Evolutionary conservation across 192 early-diverging fungal genomes (phyloP).

Genomic region (Oehlia diaphana): DNA sequence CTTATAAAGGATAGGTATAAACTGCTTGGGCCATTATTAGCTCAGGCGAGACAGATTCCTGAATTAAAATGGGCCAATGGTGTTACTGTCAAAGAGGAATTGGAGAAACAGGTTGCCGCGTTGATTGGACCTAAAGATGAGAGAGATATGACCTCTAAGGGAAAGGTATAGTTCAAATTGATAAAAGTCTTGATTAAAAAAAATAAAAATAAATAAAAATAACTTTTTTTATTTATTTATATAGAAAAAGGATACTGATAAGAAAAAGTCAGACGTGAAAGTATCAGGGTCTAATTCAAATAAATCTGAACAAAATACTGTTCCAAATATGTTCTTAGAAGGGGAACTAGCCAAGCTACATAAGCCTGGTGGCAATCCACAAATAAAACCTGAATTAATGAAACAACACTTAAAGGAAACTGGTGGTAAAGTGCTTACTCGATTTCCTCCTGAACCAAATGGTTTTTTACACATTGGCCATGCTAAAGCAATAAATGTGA

Average conservation of each 20-base stretch:
- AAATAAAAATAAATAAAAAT: constrained; percentile 16
- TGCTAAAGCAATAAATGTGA: constrained; percentile 99
- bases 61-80: constrained; percentile 90
- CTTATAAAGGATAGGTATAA: constrained; percentile 86
- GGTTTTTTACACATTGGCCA: constrained; percentile 99
- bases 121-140: constrained; percentile 99
- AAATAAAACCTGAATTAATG: constrained; percentile 91
- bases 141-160: constrained; percentile 69
- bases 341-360: constrained; percentile 93
- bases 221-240: constrained; percentile 12
- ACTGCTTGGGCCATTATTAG: constrained; percentile 74
- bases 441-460: constrained; percentile 99
- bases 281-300: constrained; percentile 1
- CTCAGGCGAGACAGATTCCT: constrained; percentile 65
- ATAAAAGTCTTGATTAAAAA: background rate
- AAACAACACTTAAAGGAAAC: constrained; percentile 88
- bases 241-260: constrained; percentile 37
- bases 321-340: constrained; percentile 80
- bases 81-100: constrained; percentile 79
- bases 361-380: constrained; percentile 94
- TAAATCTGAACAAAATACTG: constrained; percentile 33
- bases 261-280: background rate
- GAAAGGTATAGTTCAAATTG: constrained; percentile 30
- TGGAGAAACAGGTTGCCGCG: constrained; percentile 82
- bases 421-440: constrained; percentile 89